Conservation (phyloP, 192 early-diverging fungal genomes). For the Haplosporangium gracile region DNA sequence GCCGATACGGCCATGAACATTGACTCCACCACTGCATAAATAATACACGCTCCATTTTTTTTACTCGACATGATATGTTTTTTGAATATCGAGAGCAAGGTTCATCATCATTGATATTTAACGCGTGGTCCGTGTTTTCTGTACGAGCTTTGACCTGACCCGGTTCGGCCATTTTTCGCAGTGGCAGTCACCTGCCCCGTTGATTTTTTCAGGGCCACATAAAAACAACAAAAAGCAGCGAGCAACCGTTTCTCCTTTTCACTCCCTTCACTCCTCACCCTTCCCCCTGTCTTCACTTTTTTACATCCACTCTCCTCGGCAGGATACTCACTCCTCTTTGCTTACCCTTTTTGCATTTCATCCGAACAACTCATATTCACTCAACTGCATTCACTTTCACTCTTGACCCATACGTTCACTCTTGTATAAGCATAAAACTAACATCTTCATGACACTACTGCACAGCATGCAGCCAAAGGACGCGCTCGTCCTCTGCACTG, state of each 20-base stretch:
- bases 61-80: background rate
- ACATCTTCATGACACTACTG: constrained; percentile 8
- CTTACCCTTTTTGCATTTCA: background rate
- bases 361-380: background rate
- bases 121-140: background rate
- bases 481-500: constrained; percentile 46
- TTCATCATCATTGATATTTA: background rate
- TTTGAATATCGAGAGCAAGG: background rate
- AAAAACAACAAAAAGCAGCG: background rate
- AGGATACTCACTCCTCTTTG: background rate
- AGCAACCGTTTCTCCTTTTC: background rate
- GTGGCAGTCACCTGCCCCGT: background rate
- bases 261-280: background rate
- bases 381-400: background rate
- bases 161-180: background rate
- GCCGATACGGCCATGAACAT: background rate
- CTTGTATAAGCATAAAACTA: background rate
- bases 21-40: constrained; percentile 2
- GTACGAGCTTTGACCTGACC: background rate
- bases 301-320: background rate
- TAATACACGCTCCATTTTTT: background rate
- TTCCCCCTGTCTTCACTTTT: background rate
- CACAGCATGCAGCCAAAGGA: constrained; percentile 36
- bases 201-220: background rate
- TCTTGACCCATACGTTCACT: background rate